Evolutionary conservation across 306 rosid species (phyloP), one percentile per base, ranked within the genome.

Genomic region (Macrotyloma uniflorum): DNA sequence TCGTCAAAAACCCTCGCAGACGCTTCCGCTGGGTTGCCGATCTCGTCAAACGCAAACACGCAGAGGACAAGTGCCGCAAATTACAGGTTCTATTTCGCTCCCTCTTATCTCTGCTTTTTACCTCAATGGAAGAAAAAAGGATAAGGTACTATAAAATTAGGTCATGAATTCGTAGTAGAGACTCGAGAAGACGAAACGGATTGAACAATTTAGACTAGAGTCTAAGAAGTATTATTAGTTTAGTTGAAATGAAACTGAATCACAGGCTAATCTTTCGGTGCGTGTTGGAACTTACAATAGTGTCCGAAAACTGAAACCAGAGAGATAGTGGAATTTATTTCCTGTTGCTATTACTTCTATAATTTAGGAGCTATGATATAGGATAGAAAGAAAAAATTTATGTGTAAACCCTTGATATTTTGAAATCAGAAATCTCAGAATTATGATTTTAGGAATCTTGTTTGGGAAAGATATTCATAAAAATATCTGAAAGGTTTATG

Each of bases 11-110:
- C 75, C 94, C 15, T 18, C 73, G 88, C 22, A 69, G 98, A n/a
- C 70, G 98, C 70, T 94, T 90, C 42, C 98, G 98, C 5, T 53
- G 43, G 20, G 89, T 83, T 9, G 91, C 94, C 4, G 94, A 92
- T 88, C 90, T 92, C 58, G 90, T 0, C 24, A 89, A 90, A 83
- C 98, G 91, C n/a, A 22, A 15, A 3, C 71, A 70, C 78, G 92
- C 72, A 0, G 83, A 75, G 35, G 80, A 80, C 28, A 86, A 83
- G 35, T 77, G 59, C 68, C 78, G 2, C 36, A 70, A 75, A 79
- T 76, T 88, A 45, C 91, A 88, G 97, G 98, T 94, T 67, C 50
- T 6, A 0, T 12, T 11, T 72, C n/a, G 1, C 5, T 6, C 13
- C 20, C 32, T 47, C 5, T 20, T 13, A 0, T 2, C 47, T 4